Base-by-base conservation (phyloP, 306 rosid species). In the Rosa rugosa region DNA sequence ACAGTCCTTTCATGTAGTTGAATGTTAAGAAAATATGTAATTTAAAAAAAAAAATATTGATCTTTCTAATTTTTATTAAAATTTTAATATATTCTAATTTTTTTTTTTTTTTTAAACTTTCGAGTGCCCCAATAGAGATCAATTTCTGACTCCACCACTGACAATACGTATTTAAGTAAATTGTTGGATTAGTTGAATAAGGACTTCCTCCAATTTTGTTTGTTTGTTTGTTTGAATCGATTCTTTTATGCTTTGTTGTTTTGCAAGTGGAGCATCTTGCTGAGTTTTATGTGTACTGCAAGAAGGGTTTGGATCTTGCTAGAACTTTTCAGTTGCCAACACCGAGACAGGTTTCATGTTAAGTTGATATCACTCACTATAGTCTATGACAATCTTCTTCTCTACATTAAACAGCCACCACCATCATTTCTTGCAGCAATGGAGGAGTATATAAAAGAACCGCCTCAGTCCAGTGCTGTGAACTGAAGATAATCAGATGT, bases 401-500 rank as follows among this genome's bases (percentile, higher is more conserved):
- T 70, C 54, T 83, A 18, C 68, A 45, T 75, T 71, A 69, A 86
- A 79, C 91, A 95, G 99, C 99, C 99, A 57, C 99, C 98, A 45
- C 86, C 91, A 41, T 84, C 97, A 77, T 94, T 94, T 84, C 85
- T 92, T 74, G 81, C 92, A 75, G 92, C 96, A 67, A 90, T 90
- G 98, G 94, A 88, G 71, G 98, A 92, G 73, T 94, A 94, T 78
- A 87, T 94, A 77, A 90, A 80, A 75, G 98, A 94, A 84, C 95
- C 95, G 44, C 93, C 98, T 34, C 80, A 77, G 42, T 54, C 89
- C 42, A 90, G 93, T 59, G 85, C 86, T 14, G 84, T 57, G 62
- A 1, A 76, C 13, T 8, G 16, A 42, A 27, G 31, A 49, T 47
- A 59, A 13, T 62, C 40, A 6, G 46, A 27, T 36, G 9, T 10